Evolutionary conservation across 176 grass and related monocot genomes (phyloP).

Genomic region (Ensete ventricosum): DNA sequence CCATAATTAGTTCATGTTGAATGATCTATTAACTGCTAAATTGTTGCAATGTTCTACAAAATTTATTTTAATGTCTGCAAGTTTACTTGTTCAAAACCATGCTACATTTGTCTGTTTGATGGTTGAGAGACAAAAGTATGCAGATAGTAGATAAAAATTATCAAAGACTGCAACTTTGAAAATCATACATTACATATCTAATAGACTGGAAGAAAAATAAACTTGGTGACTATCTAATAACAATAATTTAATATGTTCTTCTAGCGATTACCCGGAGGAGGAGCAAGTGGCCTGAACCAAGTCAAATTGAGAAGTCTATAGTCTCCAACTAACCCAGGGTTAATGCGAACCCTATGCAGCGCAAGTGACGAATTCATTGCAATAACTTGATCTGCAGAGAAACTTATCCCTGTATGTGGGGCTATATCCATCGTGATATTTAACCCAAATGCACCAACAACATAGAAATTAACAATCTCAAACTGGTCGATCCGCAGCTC

Average conservation of each 20-base stretch:
- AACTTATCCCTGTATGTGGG: conserved; percentile 77
- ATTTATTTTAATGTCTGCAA: neutral
- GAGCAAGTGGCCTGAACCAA: conserved; percentile 56
- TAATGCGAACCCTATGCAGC: conserved; percentile 55
- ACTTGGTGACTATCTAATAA: neutral
- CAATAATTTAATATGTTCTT: conserved; percentile 8
- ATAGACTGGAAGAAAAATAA: neutral
- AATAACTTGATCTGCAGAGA: conserved; percentile 47
- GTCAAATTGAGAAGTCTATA: conserved; percentile 94
- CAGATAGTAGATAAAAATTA: neutral
- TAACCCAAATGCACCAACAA: conserved; percentile 90
- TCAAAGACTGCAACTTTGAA: too few species aligned
- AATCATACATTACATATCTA: neutral
- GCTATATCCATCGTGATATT: conserved; percentile 98
- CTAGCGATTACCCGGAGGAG: conserved; percentile 55
- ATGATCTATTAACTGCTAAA: neutral
- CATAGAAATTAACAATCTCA: conserved; percentile 91
- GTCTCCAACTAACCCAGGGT: conserved; percentile 68
- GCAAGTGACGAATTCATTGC: conserved; percentile 67
- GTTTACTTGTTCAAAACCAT: neutral
- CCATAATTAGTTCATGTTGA: neutral
- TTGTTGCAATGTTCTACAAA: neutral
- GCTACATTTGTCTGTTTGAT: neutral
- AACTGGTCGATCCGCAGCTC: conserved; percentile 52
- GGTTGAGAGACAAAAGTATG: neutral